These are phyloP conservation scores for Hemisphaericaspora nanyangensis DNA, from an alignment of 805 yeast genomes.

Conservation along the genomic window DNA sequence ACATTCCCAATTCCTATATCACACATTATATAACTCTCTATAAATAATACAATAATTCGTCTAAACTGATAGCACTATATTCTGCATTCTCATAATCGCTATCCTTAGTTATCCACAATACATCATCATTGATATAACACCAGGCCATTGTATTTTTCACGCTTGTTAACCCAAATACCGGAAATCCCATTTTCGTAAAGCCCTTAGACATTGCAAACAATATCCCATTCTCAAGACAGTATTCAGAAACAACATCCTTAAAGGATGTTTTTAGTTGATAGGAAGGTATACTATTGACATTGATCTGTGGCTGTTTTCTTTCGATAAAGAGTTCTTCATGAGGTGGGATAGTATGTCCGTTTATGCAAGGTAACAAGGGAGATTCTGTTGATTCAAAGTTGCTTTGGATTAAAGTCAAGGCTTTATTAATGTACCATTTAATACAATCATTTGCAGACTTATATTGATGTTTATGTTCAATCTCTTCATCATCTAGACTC, in stretches of 20 bases:
- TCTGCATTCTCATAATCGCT: not conserved
- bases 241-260: constrained; percentile 62
- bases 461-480: too few relatives aligned
- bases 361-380: not conserved
- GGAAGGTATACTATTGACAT: constrained; percentile 38
- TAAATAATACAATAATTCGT: constrained; percentile 15
- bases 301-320: constrained; percentile 5
- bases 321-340: constrained; percentile 1
- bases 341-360: constrained; percentile 1
- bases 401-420: constrained; percentile 9
- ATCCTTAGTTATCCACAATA: constrained; percentile 45
- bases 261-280: constrained; percentile 46
- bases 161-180: constrained; percentile 27
- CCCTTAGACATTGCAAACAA: constrained; percentile 31
- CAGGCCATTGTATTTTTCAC: constrained; percentile 27
- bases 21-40: not conserved
- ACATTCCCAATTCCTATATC: too few relatives aligned
- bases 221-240: constrained; percentile 50
- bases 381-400: constrained; percentile 1
- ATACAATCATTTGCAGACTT: not conserved
- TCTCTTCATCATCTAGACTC: not conserved
- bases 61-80: constrained; percentile 34
- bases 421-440: constrained; percentile 21
- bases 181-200: constrained; percentile 30
- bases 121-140: constrained; percentile 61